phyloP scores from a whole-genome alignment of 164 flowering plant genomes.

The Protea cynaroides region DNA sequence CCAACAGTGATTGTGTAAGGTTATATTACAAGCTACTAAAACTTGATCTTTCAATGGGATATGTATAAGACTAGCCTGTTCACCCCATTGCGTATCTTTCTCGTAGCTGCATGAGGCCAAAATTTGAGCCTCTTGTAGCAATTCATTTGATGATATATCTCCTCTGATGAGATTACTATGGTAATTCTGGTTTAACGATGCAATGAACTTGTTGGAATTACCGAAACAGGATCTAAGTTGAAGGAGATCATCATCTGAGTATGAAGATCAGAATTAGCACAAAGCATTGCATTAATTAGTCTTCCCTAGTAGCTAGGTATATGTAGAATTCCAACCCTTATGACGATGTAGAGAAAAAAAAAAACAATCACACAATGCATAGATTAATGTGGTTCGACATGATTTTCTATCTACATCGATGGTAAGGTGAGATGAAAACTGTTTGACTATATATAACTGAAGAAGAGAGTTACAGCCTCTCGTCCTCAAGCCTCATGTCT shows the following conservation, averaged over 20 bases:
- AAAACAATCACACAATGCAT: no score
- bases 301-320: no score
- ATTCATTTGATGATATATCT: neutral
- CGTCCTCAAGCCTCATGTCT: no score
- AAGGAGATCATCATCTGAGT: neutral
- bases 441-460: no score
- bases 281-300: neutral
- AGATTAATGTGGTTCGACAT: no score
- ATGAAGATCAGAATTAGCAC: neutral
- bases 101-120: conserved; percentile 2
- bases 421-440: no score
- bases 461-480: no score
- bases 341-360: no score
- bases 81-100: conserved; percentile 7
- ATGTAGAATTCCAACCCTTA: no score
- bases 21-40: no score
- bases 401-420: no score
- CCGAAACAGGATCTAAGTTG: neutral
- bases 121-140: neutral
- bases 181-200: neutral
- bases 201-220: conserved; percentile 1
- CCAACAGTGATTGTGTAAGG: neutral
- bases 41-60: no score
- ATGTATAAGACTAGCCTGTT: conserved; percentile 1
- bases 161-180: neutral